phyloP scores from a whole-genome alignment of 148 eudicot genomes.

The Heliamphora exappendiculata region DNA sequence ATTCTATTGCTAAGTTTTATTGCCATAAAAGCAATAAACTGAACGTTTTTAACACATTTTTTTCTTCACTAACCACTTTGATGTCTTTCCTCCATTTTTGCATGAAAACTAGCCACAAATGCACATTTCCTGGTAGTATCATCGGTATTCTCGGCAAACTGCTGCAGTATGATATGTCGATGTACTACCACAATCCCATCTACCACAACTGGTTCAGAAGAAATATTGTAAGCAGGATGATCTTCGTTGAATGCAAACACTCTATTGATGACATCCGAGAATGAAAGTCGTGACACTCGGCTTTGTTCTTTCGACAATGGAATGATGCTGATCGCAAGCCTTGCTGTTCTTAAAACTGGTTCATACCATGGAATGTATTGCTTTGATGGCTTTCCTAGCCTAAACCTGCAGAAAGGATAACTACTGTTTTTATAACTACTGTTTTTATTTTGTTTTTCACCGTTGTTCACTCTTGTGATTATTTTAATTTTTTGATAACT shows the following conservation, averaged over 20 bases:
- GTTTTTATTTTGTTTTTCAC: too few species aligned
- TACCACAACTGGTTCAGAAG: constrained; percentile 48
- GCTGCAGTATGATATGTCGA: constrained; percentile 90
- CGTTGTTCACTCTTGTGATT: too few species aligned
- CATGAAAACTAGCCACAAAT: constrained; percentile 60
- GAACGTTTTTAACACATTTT: constrained; percentile 45
- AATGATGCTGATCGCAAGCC: constrained; percentile 67
- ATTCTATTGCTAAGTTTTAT: constrained; percentile 85
- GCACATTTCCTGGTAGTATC: constrained; percentile 55
- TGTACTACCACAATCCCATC: constrained; percentile 90
- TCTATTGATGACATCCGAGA: constrained; percentile 61
- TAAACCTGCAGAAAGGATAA: constrained; percentile 66
- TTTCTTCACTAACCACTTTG: constrained; percentile 94
- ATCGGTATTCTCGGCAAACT: constrained; percentile 85
- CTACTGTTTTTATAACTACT: too few species aligned
- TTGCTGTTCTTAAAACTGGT: constrained; percentile 79
- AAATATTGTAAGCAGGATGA: constrained; percentile 71
- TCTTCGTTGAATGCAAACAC: constrained; percentile 52
- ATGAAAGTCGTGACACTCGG: constrained; percentile 81
- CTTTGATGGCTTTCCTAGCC: constrained; percentile 94
- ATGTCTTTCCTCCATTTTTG: constrained; percentile 76
- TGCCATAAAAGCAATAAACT: too few species aligned
- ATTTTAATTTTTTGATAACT: too few species aligned
- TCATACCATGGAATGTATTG: constrained; percentile 95
- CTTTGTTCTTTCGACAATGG: constrained; percentile 78